Base-by-base conservation (phyloP, 306 rosid species). In the Quercus berberidifolia region DNA sequence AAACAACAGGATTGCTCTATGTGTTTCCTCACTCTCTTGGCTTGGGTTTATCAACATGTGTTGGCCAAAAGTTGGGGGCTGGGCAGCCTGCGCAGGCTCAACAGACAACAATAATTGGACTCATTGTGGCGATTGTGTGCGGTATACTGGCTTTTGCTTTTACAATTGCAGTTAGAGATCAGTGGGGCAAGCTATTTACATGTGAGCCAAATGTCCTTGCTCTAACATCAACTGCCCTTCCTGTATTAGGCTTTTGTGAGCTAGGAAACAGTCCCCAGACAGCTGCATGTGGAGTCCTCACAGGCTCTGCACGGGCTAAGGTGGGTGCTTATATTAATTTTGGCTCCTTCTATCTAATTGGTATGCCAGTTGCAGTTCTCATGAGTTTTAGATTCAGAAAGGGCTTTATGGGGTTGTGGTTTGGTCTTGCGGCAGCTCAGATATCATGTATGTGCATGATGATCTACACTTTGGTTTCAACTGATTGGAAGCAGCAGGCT, bases 281-380 rank as follows among this genome's bases (percentile, higher is more conserved):
- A 67, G 71, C 71, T 67, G 71, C 71, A 67, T 67, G 71, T 67
- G 51, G 71, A 67, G n/a, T 67, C 49, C 71, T 67, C 13, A 33
- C 35, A 67, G 71, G 71, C 71, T 67, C 71, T 67, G 71, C 71
- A 67, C 35, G 71, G 51, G 71, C 71, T 6, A 67, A 31, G 51
- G 25, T 33, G 46, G 71, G 71, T 31, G 71, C 71, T 33, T 67
- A 21, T 19, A 67, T 67, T 33, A 67, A 67, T 67, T 67, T 67
- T 67, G 71, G 51, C 25, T 67, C 71, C 51, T 67, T 67, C 23
- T 67, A 67, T 46, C 71, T 67, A 67, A 67, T 67, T 67, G 71
- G 71, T 31, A 31, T 67, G 71, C 71, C 71, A 18, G 71, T 67
- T 67, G 71, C 71, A 33, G 71, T 1, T 31, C 71, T 67, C 71